A percentile compares a stretch with the other conserved stretches of the same genome.
Evolutionary conservation across 2,329 filamentous ascomycete species (phyloP).

Genomic region (Chaetomiaceae sp.): DNA sequence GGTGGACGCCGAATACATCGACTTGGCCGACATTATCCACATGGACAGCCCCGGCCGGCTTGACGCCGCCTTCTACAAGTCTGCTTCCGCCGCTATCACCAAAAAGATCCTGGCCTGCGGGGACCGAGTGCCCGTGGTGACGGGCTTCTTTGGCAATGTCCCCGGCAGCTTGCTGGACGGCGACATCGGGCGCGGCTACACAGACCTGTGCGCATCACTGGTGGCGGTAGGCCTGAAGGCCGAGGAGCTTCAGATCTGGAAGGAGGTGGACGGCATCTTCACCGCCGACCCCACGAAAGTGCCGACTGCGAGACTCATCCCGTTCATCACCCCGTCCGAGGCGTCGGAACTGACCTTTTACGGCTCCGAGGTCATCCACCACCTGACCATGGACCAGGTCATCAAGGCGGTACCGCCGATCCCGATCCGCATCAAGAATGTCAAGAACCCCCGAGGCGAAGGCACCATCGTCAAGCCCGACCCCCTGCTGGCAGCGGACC

Average conservation of each 20-base stretch:
- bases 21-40: conserved; percentile 77
- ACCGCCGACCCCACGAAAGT: conserved; percentile 76
- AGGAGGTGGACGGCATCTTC: conserved; percentile 73
- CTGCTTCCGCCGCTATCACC: conserved; percentile 56
- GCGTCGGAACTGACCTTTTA: conserved; percentile 94
- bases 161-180: conserved; percentile 84
- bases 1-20: conserved; percentile 83
- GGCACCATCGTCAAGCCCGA: conserved; percentile 85
- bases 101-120: conserved; percentile 62
- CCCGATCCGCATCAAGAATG: conserved; percentile 86
- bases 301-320: conserved; percentile 84
- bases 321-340: conserved; percentile 87
- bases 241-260: conserved; percentile 93
- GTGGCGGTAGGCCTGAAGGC: conserved; percentile 86
- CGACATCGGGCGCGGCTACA: conserved; percentile 91
- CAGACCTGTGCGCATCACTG: conserved; percentile 89
- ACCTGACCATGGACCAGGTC: conserved; percentile 96
- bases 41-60: conserved; percentile 57
- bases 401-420: conserved; percentile 76
- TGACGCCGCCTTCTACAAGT: conserved; percentile 65
- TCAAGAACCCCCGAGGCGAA: conserved; percentile 75
- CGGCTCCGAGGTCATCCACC: conserved; percentile 94
- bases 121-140: conserved; percentile 70
- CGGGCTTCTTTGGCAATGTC: conserved; percentile 92
- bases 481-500: conserved; percentile 48